Evolutionary conservation across 2,329 filamentous ascomycete genomes (phyloP).

Genomic region (Curvularia verruculosa): DNA sequence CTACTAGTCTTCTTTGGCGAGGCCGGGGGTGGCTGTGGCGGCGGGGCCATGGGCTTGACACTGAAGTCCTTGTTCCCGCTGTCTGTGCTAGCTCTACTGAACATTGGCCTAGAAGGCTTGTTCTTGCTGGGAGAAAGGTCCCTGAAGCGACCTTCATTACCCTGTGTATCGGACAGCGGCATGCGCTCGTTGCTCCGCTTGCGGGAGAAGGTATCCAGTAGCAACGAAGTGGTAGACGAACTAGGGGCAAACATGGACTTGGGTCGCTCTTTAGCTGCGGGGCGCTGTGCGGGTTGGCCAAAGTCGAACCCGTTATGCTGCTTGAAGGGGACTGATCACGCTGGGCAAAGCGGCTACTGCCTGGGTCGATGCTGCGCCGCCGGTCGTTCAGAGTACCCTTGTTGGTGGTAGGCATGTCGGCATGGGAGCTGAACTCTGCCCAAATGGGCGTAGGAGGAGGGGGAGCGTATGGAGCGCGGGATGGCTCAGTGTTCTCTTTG

Average conservation of each 20-base stretch:
- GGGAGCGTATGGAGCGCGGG: constrained; percentile 52
- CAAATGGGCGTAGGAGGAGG: constrained; percentile 73
- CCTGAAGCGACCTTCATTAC: constrained; percentile 37
- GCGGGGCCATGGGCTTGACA: constrained; percentile 21
- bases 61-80: constrained; percentile 26
- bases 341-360: constrained; percentile 65
- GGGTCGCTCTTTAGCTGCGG: constrained; percentile 52
- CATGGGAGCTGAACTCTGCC: constrained; percentile 68
- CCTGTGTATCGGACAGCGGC: constrained; percentile 43
- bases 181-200: constrained; percentile 46
- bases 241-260: constrained; percentile 58
- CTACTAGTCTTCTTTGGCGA: constrained; percentile 54
- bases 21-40: constrained; percentile 21
- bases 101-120: constrained; percentile 24
- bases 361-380: constrained; percentile 56
- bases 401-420: constrained; percentile 45
- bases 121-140: constrained; percentile 32
- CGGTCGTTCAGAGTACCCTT: constrained; percentile 55
- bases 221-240: constrained; percentile 49
- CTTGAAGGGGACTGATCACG: constrained; percentile 64
- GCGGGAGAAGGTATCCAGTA: constrained; percentile 48
- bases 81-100: constrained; percentile 41
- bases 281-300: constrained; percentile 52
- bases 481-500: constrained; percentile 81
- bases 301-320: constrained; percentile 66